A percentile compares a stretch with the other conserved stretches of the same genome.
Evolutionary conservation across 345 rosid species (phyloP).

Genomic region (Zanthoxylum bungeanum): DNA sequence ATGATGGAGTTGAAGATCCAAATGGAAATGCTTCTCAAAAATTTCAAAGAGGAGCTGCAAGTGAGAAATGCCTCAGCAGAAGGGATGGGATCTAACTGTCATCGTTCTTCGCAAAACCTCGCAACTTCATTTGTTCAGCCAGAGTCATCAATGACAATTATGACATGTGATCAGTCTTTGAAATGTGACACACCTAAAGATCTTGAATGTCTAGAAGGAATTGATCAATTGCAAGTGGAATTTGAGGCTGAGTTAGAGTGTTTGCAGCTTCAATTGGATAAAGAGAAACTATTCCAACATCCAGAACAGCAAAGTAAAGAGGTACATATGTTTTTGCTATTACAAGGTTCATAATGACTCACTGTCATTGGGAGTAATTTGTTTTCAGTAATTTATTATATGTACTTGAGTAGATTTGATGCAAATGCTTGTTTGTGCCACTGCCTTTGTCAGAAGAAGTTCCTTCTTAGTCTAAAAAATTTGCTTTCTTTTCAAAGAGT

Average conservation of each 20-base stretch:
- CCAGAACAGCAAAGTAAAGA: conserved; percentile 23
- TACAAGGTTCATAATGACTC: neutral
- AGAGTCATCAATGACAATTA: conserved; percentile 20
- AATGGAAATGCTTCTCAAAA: conserved; percentile 47
- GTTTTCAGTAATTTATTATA: neutral
- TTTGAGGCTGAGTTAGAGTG: conserved; percentile 66
- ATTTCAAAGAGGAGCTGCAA: conserved; percentile 27
- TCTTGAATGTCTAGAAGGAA: conserved; percentile 37
- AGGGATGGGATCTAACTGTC: conserved; percentile 21
- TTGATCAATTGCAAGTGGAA: conserved; percentile 69
- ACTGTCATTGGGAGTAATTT: neutral
- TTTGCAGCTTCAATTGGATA: conserved; percentile 52
- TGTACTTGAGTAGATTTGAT: neutral
- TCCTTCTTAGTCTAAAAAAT: neutral
- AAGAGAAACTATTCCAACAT: conserved; percentile 21
- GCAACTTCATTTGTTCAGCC: conserved; percentile 25
- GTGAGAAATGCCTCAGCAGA: conserved; percentile 22
- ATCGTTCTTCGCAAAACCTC: neutral
- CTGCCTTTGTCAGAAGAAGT: neutral
- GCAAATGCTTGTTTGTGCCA: conserved; percentile 4
- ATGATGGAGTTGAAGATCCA: conserved; percentile 45
- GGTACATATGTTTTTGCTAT: conserved; percentile 23
- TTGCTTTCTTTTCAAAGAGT: neutral
- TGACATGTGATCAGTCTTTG: conserved; percentile 27
- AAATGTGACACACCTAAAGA: conserved; percentile 19